phyloP scores from a whole-genome alignment of 805 yeast species.

The Priceomyces castillae region DNA sequence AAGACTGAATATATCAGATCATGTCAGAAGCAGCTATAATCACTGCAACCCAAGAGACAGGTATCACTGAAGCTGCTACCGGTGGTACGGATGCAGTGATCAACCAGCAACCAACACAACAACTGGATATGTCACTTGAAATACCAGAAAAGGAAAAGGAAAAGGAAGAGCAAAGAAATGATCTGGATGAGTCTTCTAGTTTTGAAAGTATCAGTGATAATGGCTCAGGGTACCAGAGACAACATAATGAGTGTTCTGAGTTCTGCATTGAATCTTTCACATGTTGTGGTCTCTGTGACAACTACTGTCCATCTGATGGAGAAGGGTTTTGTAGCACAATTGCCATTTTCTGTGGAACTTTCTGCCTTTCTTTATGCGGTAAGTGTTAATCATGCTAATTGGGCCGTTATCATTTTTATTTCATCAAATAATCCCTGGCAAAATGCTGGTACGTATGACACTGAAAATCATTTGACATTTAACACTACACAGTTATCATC shows the following conservation, averaged over 20 bases:
- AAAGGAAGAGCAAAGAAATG: conserved; percentile 5
- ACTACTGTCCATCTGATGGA: conserved; percentile 40
- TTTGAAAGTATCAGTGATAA: conserved; percentile 20
- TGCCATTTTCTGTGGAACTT: conserved; percentile 37
- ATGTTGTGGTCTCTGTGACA: conserved; percentile 41
- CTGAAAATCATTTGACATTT: too few relatives aligned
- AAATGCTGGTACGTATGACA: too few relatives aligned
- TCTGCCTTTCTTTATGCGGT: conserved; percentile 29
- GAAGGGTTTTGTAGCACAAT: conserved; percentile 38
- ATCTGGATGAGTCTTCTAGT: conserved; percentile 14
- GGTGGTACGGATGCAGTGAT: not conserved
- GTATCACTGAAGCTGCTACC: too few relatives aligned
- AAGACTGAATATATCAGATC: too few relatives aligned
- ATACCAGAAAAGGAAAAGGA: not conserved
- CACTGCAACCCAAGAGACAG: too few relatives aligned
- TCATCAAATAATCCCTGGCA: too few relatives aligned
- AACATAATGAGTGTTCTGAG: conserved; percentile 40
- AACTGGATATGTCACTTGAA: conserved; percentile 12
- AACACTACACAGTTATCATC: too few relatives aligned
- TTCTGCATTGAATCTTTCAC: conserved; percentile 35
- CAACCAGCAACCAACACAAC: conserved; percentile 12
- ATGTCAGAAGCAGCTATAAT: too few relatives aligned
- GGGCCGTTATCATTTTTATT: too few relatives aligned
- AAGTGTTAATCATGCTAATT: conserved; percentile 24
- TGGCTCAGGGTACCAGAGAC: conserved; percentile 37